Percentiles rank a stretch among this genome's conserved stretches.
phyloP scores from a whole-genome alignment of 768 basidiomycete species.

The Amanita inopinata region DNA sequence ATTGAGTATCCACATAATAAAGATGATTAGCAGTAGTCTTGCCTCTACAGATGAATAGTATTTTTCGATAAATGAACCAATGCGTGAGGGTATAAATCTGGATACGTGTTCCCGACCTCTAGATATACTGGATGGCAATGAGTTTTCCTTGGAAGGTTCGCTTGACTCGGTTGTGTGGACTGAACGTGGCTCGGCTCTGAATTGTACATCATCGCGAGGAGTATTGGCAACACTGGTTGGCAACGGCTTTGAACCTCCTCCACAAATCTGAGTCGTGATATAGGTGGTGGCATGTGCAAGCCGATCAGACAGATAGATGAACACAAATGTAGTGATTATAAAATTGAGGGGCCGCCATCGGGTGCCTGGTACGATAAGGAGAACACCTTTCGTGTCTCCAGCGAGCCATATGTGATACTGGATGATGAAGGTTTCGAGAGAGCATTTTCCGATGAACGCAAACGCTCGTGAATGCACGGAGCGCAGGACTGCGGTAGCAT shows the following conservation, averaged over 20 bases:
- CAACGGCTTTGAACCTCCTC: conserved; percentile 15
- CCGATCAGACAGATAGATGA: conserved; percentile 71
- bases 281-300: conserved; percentile 69
- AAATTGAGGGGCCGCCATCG: conserved; percentile 72
- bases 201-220: conserved; percentile 9
- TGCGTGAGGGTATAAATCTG: background rate
- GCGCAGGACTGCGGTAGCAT: conserved; percentile 61
- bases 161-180: background rate
- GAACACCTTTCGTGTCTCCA: conserved; percentile 72
- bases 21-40: conserved; percentile 13
- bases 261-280: conserved; percentile 53
- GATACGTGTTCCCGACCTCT: background rate
- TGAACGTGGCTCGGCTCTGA: conserved; percentile 4
- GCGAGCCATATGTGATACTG: conserved; percentile 87
- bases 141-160: background rate
- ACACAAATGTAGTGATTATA: conserved; percentile 62
- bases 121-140: background rate
- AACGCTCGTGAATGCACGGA: conserved; percentile 61
- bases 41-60: conserved; percentile 1
- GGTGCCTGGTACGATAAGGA: conserved; percentile 70
- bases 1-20: conserved; percentile 46
- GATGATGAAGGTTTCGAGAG: conserved; percentile 85
- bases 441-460: conserved; percentile 78
- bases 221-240: conserved; percentile 17
- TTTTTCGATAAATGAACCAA: conserved; percentile 1